Percentiles rank a stretch among this genome's conserved stretches.
Evolutionary conservation across 2,329 filamentous ascomycete genomes (phyloP).

Genomic region (Pezicula radicicola): DNA sequence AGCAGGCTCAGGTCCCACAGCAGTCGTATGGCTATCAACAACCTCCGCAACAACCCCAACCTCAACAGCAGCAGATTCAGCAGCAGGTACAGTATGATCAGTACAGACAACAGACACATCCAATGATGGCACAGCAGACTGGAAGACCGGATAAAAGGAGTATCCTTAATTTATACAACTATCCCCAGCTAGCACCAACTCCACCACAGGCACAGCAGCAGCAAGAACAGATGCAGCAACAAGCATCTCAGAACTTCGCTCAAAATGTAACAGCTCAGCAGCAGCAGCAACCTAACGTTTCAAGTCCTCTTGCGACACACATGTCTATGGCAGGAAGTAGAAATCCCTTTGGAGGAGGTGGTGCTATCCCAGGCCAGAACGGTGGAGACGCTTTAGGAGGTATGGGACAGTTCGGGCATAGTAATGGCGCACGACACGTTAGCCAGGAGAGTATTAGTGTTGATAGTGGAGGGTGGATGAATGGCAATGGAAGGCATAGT

Average conservation of each 20-base stretch:
- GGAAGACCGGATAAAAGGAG: conserved; percentile 65
- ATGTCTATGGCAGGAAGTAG: conserved; percentile 17
- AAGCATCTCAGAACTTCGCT: conserved; percentile 6
- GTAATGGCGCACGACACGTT: conserved; percentile 36
- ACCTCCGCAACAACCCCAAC: conserved; percentile 10
- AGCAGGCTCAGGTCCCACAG: conserved; percentile 29
- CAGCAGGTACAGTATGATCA: conserved; percentile 32
- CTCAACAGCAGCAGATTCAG: conserved; percentile 30
- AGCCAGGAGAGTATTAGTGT: conserved; percentile 68
- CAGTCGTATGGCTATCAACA: conserved; percentile 19
- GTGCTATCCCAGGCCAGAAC: conserved; percentile 13
- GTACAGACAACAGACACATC: conserved; percentile 27
- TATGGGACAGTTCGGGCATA: conserved; percentile 17
- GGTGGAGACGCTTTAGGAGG: conserved; percentile 20
- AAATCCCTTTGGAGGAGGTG: conserved; percentile 27
- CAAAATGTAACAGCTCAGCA: conserved; percentile 2
- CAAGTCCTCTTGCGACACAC: conserved; percentile 11
- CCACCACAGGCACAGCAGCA: conserved; percentile 13
- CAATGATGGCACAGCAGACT: conserved; percentile 38
- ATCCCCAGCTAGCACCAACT: conserved; percentile 28
- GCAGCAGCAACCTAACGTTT: conserved; percentile 12
- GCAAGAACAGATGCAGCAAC: conserved; percentile 7
- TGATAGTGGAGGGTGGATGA: conserved; percentile 48
- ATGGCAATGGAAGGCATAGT: conserved; percentile 72
- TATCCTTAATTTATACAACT: conserved; percentile 73